Evolutionary conservation across 164 flowering plant genomes (phyloP).

Genomic region (Annona cherimola): DNA sequence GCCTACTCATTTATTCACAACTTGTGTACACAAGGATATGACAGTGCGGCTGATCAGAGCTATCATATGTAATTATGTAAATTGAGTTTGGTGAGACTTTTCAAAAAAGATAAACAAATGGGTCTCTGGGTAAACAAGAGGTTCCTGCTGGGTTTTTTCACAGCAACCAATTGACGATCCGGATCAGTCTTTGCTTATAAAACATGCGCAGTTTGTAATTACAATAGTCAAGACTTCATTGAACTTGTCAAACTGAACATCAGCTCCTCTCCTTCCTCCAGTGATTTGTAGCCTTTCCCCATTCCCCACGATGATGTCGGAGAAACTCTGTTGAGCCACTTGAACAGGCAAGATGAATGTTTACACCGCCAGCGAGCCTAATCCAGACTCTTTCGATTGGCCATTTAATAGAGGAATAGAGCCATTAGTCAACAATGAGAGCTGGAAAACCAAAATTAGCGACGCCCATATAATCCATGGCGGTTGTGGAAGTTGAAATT

Average conservation of each 20-base stretch:
- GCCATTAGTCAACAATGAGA: not conserved
- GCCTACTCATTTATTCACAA: not conserved
- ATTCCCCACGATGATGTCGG: too few species aligned
- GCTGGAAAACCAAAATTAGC: constrained; percentile 8
- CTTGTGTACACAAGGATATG: not conserved
- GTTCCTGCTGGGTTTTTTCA: not conserved
- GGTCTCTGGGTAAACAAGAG: constrained; percentile 1
- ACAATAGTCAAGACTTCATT: too few species aligned
- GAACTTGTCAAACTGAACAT: not conserved
- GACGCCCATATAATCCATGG: constrained; percentile 49
- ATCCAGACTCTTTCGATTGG: not conserved
- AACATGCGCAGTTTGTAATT: not conserved
- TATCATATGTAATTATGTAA: not conserved
- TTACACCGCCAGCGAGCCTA: not conserved
- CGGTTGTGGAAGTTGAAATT: constrained; percentile 37
- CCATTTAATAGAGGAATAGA: not conserved
- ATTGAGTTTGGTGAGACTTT: too few species aligned
- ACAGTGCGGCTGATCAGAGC: not conserved
- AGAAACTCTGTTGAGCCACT: not conserved
- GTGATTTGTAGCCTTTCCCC: not conserved
- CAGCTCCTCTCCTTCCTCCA: not conserved
- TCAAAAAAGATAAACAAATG: not conserved
- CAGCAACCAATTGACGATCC: not conserved
- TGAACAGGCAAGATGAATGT: not conserved
- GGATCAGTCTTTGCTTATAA: not conserved